Percentiles rank a stretch among this genome's conserved stretches.
Evolutionary conservation across 768 basidiomycete genomes (phyloP).

Genomic region (Podaxis sp.): DNA sequence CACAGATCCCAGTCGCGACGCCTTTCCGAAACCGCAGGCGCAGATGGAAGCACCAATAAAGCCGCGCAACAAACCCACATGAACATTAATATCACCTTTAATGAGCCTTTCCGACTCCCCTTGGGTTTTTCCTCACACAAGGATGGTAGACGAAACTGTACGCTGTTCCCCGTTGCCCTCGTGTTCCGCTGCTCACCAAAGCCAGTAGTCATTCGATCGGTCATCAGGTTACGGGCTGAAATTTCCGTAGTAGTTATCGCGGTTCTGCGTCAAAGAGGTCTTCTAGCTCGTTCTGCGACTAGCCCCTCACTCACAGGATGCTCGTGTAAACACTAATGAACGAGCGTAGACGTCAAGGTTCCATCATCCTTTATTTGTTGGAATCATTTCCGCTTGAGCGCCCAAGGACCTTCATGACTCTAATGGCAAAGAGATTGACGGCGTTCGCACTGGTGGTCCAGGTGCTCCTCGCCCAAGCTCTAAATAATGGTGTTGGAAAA

Average conservation of each 20-base stretch:
- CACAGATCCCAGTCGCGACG: too few relatives aligned
- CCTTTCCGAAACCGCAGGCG: too few relatives aligned
- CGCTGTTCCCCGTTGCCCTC: not conserved
- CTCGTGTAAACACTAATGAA: not conserved
- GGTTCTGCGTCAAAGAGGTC: not conserved
- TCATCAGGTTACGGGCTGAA: not conserved
- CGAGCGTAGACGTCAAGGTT: not conserved
- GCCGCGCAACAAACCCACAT: not conserved
- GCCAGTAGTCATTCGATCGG: not conserved
- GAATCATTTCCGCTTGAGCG: not conserved
- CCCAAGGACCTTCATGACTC: not conserved
- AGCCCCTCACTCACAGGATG: not conserved
- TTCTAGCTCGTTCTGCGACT: not conserved
- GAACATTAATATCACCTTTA: not conserved
- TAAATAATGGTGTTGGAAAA: constrained; percentile 11
- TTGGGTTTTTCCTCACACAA: not conserved
- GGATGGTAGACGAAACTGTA: not conserved
- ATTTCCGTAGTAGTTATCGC: not conserved
- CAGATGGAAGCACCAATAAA: not conserved
- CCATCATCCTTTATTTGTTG: not conserved
- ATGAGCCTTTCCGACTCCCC: too few relatives aligned
- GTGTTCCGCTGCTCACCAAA: not conserved
- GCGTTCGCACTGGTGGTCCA: not conserved
- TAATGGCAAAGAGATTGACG: not conserved
- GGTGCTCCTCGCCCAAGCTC: not conserved